These are phyloP conservation scores for Dactylellina sp. DNA, from an alignment of 2,329 filamentous ascomycete genomes.

Conservation along the genomic window DNA sequence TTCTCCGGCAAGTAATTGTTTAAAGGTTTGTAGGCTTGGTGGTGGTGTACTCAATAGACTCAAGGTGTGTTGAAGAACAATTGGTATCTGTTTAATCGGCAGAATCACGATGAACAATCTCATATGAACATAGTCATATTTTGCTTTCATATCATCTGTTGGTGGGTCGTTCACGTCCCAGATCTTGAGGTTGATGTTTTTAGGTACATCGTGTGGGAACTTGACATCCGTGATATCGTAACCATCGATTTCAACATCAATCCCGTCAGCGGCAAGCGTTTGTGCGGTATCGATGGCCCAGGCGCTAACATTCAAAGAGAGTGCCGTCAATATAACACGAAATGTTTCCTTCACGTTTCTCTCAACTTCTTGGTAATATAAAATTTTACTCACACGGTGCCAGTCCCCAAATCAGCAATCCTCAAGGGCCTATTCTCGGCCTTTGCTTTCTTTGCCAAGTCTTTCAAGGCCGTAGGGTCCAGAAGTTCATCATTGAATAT, in stretches of 20 bases:
- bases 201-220: neutral
- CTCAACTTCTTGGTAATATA: no score
- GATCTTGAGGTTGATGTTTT: slow-evolving; percentile 13
- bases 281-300: slow-evolving; percentile 13
- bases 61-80: slow-evolving; percentile 2
- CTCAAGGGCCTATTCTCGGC: neutral
- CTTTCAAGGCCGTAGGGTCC: neutral
- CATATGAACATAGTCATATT: slow-evolving; percentile 32
- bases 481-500: slow-evolving; percentile 4
- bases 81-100: slow-evolving; percentile 7
- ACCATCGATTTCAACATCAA: slow-evolving; percentile 8
- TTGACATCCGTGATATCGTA: slow-evolving; percentile 15
- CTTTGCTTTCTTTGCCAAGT: neutral
- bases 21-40: no score
- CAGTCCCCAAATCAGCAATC: slow-evolving; percentile 17
- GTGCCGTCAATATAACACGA: neutral
- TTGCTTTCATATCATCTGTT: neutral
- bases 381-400: slow-evolving; percentile 12
- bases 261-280: neutral
- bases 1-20: no score
- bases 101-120: slow-evolving; percentile 12
- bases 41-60: neutral
- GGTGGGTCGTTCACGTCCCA: slow-evolving; percentile 27
- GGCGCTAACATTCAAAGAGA: no score
- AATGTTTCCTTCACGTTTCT: neutral